These are phyloP conservation scores for Fusarium staphyleae DNA, from an alignment of 2,329 filamentous ascomycete genomes.

Conservation along the genomic window DNA sequence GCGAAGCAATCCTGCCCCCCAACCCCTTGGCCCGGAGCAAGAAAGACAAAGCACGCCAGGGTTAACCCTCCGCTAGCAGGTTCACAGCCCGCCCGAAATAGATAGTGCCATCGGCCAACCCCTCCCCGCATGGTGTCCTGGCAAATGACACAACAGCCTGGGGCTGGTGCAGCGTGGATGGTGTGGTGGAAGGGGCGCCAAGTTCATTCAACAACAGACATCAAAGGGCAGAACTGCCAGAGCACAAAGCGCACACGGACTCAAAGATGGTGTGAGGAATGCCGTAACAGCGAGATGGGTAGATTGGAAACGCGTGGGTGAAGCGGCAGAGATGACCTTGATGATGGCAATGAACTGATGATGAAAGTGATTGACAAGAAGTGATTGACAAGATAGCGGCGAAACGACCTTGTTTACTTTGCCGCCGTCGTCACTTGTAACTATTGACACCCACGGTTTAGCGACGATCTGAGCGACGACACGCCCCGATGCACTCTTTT, in stretches of 20 bases:
- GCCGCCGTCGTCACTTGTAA: constrained; percentile 31
- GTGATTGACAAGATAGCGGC: constrained; percentile 13
- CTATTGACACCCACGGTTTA: constrained; percentile 16
- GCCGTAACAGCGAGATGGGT: constrained; percentile 9
- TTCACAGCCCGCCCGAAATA: constrained; percentile 33
- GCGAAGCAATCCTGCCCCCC: constrained; percentile 22
- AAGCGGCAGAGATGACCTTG: constrained; percentile 20
- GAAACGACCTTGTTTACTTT: constrained; percentile 18
- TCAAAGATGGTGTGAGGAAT: constrained; percentile 18
- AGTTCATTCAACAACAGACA: constrained; percentile 15
- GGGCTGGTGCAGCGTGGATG: constrained; percentile 19
- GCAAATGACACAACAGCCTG: constrained; percentile 33
- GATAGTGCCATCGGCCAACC: constrained; percentile 30
- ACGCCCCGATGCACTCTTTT: constrained; percentile 12
- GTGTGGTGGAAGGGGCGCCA: constrained; percentile 14
- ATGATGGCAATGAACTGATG: neutral
- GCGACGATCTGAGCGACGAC: constrained; percentile 17
- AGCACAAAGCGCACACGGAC: constrained; percentile 5
- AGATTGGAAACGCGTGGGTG: constrained; percentile 13
- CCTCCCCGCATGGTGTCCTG: constrained; percentile 33
- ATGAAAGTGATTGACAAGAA: too few species aligned
- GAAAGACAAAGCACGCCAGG: constrained; percentile 13
- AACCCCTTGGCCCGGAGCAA: constrained; percentile 26
- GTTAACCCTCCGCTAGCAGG: constrained; percentile 29
- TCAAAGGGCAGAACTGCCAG: constrained; percentile 20